These are phyloP conservation scores for Endocarpon pusillum DNA, from an alignment of 495 filamentous ascomycete genomes.

Conservation along the genomic window DNA sequence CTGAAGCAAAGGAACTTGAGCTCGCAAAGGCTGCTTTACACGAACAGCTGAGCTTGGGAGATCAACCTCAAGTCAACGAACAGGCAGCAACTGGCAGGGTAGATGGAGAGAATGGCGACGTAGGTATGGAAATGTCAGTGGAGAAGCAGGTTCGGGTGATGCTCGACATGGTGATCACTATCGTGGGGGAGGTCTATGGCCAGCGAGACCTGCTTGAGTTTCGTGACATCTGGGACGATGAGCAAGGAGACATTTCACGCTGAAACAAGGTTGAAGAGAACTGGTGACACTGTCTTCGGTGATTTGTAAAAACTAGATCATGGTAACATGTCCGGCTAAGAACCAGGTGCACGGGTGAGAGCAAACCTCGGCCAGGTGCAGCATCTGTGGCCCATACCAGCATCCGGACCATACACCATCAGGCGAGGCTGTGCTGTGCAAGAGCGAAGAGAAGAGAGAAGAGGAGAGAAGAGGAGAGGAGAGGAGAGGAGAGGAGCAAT, in stretches of 20 bases:
- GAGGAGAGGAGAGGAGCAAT: too few relatives aligned
- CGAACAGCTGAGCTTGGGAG: slow-evolving; percentile 21
- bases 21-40: slow-evolving; percentile 42
- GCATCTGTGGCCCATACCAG: background rate
- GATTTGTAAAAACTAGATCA: background rate
- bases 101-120: slow-evolving; percentile 8
- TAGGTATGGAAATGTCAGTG: slow-evolving; percentile 9
- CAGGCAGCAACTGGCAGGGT: background rate
- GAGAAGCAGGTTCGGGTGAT: slow-evolving; percentile 27
- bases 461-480: too few relatives aligned
- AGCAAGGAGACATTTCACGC: background rate
- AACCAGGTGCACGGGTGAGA: background rate
- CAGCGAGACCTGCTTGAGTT: slow-evolving; percentile 72
- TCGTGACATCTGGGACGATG: slow-evolving; percentile 32
- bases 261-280: background rate
- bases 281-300: background rate
- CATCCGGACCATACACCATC: background rate
- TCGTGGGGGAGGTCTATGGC: slow-evolving; percentile 80
- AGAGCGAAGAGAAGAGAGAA: too few relatives aligned
- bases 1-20: slow-evolving; percentile 25
- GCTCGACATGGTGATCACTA: slow-evolving; percentile 81
- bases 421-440: too few relatives aligned
- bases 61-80: slow-evolving; percentile 4
- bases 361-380: background rate
- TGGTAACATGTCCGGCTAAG: background rate